phyloP scores from a whole-genome alignment of 345 rosid genomes.

The Excoecaria agallocha region DNA sequence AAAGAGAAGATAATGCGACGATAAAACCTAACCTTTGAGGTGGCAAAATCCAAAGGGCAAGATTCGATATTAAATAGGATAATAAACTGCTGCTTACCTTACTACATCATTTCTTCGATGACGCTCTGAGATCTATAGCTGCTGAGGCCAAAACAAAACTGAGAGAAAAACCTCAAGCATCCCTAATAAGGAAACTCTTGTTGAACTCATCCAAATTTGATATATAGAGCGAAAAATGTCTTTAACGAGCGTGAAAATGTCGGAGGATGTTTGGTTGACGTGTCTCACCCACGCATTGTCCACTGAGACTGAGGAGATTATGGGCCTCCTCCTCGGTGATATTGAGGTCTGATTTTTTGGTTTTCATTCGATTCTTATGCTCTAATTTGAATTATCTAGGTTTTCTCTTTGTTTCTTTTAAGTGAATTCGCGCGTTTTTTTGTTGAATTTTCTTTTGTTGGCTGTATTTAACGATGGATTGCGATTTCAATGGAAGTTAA shows the following conservation, averaged over 20 bases:
- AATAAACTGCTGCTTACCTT: not conserved
- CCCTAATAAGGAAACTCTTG: not conserved
- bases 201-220: not conserved
- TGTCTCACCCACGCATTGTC: conserved; percentile 97
- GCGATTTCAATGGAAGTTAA: not conserved
- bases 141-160: not conserved
- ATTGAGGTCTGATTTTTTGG: conserved; percentile 55
- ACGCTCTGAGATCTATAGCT: conserved; percentile 3
- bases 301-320: conserved; percentile 97
- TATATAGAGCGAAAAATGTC: conserved; percentile 42
- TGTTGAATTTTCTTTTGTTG: not conserved
- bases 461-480: not conserved
- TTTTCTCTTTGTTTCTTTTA: not conserved
- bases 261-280: conserved; percentile 94
- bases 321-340: conserved; percentile 99
- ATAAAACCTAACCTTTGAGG: too few relatives aligned
- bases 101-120: not conserved
- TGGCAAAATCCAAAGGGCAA: not conserved
- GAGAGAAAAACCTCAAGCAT: not conserved
- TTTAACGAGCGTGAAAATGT: conserved; percentile 72
- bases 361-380: not conserved
- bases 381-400: not conserved
- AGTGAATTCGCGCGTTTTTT: not conserved
- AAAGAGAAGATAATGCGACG: too few relatives aligned
- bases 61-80: not conserved